phyloP scores from a whole-genome alignment of 768 basidiomycete genomes.

The Podaxis mareebaensis region DNA sequence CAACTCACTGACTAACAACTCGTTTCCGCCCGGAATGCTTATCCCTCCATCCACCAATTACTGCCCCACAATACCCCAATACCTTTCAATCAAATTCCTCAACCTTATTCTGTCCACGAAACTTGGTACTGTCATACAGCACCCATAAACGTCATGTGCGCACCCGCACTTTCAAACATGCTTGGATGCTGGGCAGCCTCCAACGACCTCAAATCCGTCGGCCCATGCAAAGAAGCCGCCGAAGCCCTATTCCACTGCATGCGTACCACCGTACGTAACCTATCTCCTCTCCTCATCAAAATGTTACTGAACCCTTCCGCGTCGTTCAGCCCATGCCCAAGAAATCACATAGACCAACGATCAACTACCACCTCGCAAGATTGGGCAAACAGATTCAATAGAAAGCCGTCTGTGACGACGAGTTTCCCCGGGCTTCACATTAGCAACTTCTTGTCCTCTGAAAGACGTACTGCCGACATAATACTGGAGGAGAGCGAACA shows the following conservation, averaged over 20 bases:
- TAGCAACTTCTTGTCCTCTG: too few species aligned
- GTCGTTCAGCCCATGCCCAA: constrained; percentile 59
- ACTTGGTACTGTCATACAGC: constrained; percentile 29
- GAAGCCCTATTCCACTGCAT: constrained; percentile 76
- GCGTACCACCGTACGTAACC: constrained; percentile 71
- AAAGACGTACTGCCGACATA: neutral
- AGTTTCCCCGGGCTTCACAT: neutral
- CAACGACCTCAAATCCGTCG: constrained; percentile 55
- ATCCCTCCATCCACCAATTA: constrained; percentile 4
- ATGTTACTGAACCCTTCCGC: neutral
- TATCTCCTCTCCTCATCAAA: neutral
- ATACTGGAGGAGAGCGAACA: neutral
- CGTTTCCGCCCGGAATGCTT: neutral
- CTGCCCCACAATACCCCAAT: too few species aligned
- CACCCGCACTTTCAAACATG: constrained; percentile 71
- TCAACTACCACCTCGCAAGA: constrained; percentile 89
- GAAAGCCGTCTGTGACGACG: constrained; percentile 19
- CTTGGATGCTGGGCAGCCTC: constrained; percentile 86
- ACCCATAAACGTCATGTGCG: constrained; percentile 56
- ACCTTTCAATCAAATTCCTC: constrained; percentile 2
- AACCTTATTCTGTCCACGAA: neutral
- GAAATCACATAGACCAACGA: constrained; percentile 70
- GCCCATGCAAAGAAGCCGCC: constrained; percentile 59
- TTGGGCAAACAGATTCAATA: constrained; percentile 75
- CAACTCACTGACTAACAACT: neutral